phyloP scores from a whole-genome alignment of 306 rosid genomes.

The Mimosa bimucronata region DNA sequence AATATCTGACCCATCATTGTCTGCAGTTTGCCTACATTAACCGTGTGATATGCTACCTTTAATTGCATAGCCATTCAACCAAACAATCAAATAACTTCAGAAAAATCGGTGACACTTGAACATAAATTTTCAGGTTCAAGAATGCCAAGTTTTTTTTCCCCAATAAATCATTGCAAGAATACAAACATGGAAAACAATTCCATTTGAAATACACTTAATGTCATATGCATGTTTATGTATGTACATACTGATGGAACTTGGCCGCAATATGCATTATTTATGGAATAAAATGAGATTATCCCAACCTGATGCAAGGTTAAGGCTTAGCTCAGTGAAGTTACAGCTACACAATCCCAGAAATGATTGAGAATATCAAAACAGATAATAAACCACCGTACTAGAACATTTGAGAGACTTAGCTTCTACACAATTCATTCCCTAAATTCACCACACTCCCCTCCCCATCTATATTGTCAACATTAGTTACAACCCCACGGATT shows the following conservation, averaged over 20 bases:
- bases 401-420: background rate
- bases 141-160: constrained; percentile 3
- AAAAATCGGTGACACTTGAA: constrained; percentile 7
- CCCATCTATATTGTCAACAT: background rate
- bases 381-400: background rate
- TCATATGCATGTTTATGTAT: background rate
- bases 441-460: background rate
- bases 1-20: constrained; percentile 60
- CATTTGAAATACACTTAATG: background rate
- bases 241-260: background rate
- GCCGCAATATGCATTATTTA: background rate
- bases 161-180: background rate
- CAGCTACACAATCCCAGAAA: background rate
- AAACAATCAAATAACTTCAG: constrained; percentile 7
- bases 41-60: constrained; percentile 25
- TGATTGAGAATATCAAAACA: background rate
- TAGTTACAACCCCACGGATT: background rate
- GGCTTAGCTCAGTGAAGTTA: background rate
- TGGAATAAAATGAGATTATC: background rate
- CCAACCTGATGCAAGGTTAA: background rate
- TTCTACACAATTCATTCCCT: background rate
- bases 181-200: background rate
- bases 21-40: constrained; percentile 53
- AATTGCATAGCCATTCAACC: constrained; percentile 32
- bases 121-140: background rate